A percentile compares a stretch with the other conserved stretches of the same genome.
These are phyloP conservation scores for Globisporangium nunn DNA, from an alignment of 352 stramenopile species.

Conservation along the genomic window DNA sequence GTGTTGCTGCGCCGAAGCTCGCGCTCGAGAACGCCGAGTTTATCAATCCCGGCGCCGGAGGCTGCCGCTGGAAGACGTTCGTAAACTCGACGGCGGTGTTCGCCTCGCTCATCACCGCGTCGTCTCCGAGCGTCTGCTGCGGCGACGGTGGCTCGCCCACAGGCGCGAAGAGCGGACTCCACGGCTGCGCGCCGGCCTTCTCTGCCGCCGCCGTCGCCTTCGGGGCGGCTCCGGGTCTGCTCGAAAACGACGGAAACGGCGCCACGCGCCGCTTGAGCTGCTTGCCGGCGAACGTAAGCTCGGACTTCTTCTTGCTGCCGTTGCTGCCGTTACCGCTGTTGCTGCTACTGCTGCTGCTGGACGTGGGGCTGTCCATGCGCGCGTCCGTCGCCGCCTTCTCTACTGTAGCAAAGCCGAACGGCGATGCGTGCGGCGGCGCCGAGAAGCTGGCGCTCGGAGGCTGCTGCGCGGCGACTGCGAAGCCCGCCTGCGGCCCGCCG, in stretches of 20 bases:
- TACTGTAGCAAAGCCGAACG: too few relatives aligned
- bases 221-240: not conserved
- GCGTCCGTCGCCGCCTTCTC: too few relatives aligned
- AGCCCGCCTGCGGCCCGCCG: not conserved
- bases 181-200: not conserved
- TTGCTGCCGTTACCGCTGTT: not conserved
- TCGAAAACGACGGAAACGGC: constrained; percentile 4
- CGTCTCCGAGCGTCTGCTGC: not conserved
- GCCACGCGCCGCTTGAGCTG: constrained; percentile 6
- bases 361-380: not conserved
- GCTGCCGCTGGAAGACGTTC: constrained; percentile 4
- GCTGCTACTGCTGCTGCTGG: not conserved
- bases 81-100: constrained; percentile 3
- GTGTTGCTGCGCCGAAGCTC: too few relatives aligned
- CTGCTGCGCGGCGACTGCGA: not conserved
- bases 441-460: not conserved
- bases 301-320: not conserved
- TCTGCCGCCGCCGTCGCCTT: not conserved
- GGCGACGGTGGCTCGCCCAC: not conserved
- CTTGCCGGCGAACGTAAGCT: not conserved
- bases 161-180: not conserved
- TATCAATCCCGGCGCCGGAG: not conserved
- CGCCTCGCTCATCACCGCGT: constrained; percentile 9
- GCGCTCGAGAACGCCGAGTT: not conserved
- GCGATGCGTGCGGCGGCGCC: too few relatives aligned